These are phyloP conservation scores for Boletales sp. DNA, from an alignment of 768 basidiomycete species.

Conservation along the genomic window DNA sequence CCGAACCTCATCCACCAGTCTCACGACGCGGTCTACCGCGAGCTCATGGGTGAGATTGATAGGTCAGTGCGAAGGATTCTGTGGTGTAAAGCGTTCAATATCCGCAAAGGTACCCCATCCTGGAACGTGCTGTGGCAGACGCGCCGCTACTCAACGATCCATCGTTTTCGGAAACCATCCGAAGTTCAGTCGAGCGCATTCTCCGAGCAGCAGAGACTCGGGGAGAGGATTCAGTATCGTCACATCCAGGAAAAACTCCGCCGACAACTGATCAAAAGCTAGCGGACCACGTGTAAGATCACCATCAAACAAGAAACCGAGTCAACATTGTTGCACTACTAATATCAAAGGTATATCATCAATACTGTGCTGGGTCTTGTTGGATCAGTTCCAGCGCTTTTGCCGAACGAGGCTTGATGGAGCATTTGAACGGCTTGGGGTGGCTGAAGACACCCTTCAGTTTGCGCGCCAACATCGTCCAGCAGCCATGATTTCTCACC, in stretches of 20 bases:
- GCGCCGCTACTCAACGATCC: conserved; percentile 47
- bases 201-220: conserved; percentile 34
- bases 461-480: neutral
- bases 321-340: neutral
- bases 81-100: neutral
- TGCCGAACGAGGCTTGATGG: conserved; percentile 57
- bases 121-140: conserved; percentile 59
- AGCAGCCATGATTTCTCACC: conserved; percentile 31
- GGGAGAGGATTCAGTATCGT: neutral
- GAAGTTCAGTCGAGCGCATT: conserved; percentile 42
- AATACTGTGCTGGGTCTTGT: conserved; percentile 31
- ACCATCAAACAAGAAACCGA: neutral
- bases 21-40: conserved; percentile 52
- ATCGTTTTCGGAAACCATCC: conserved; percentile 42
- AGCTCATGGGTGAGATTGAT: conserved; percentile 70
- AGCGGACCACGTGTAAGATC: neutral
- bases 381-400: conserved; percentile 53
- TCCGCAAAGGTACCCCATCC: conserved; percentile 52
- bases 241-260: neutral
- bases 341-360: too few relatives aligned
- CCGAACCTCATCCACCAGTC: conserved; percentile 49
- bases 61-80: conserved; percentile 38
- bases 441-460: conserved; percentile 36
- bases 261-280: neutral
- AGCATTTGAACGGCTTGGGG: conserved; percentile 59